A percentile compares a stretch with the other conserved stretches of the same genome.
These are phyloP conservation scores for Cadophora malorum DNA, from an alignment of 2,329 filamentous ascomycete genomes.

Conservation along the genomic window DNA sequence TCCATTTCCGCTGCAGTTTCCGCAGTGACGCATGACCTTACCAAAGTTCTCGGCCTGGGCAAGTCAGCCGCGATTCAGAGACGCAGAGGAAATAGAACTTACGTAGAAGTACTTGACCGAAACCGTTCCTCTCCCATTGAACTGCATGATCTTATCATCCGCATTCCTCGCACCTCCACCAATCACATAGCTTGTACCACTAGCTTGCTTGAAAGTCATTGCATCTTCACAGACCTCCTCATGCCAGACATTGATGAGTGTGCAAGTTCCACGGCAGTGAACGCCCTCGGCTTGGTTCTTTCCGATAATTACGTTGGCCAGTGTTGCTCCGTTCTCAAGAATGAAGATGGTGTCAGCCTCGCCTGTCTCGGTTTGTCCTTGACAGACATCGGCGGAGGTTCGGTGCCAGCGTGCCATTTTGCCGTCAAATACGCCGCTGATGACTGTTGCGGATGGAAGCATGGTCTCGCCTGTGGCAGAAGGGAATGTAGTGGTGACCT, in stretches of 20 bases:
- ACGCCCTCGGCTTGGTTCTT: slow-evolving; percentile 56
- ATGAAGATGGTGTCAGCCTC: slow-evolving; percentile 48
- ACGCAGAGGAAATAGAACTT: background rate
- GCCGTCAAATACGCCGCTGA: background rate
- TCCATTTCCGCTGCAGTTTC: slow-evolving; percentile 52
- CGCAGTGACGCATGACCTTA: slow-evolving; percentile 55
- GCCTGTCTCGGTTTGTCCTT: slow-evolving; percentile 6
- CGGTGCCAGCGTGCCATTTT: slow-evolving; percentile 9
- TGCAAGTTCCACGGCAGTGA: slow-evolving; percentile 57
- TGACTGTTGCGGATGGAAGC: slow-evolving; percentile 3
- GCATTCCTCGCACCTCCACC: slow-evolving; percentile 51
- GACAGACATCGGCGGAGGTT: slow-evolving; percentile 4
- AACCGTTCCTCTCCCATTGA: slow-evolving; percentile 49
- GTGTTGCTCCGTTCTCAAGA: slow-evolving; percentile 55
- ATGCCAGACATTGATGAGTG: slow-evolving; percentile 53
- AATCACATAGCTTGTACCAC: slow-evolving; percentile 50
- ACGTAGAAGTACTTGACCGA: slow-evolving; percentile 45
- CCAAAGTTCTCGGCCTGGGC: slow-evolving; percentile 52
- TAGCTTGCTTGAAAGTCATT: slow-evolving; percentile 48
- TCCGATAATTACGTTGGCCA: slow-evolving; percentile 62
- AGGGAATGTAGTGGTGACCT: background rate
- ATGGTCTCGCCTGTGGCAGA: background rate
- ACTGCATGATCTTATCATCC: slow-evolving; percentile 50
- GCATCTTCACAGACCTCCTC: slow-evolving; percentile 43
- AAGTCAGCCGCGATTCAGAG: background rate